Evolutionary conservation across 257 asterid species (phyloP), one percentile per base, ranked within the genome.

Genomic region (Jaltomata sinuosa): DNA sequence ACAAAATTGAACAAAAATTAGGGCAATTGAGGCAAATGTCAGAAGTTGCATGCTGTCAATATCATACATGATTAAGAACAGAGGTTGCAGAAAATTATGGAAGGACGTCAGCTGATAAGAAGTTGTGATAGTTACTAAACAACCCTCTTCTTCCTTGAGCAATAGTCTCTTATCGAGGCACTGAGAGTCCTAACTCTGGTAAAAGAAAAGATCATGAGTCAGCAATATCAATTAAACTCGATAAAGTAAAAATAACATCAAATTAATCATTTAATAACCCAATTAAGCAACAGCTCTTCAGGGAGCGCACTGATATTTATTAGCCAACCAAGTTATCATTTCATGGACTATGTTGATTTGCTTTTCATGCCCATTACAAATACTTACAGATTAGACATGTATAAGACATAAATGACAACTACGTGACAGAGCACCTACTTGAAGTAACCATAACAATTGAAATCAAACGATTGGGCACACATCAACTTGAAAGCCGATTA

Each of bases 111-210:
- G 50, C 55, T 18, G 32, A 74, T 53, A 84, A 67, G 78, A 81
- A 19, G 67, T 8, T 61, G 83, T 83, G 77, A 57, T 9, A 29
- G 61, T 53, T 12, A 49, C 10, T 57, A 87, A 84, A 65, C 82
- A 57, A 81, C 55, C 65, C 16, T 89, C 87, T 81, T 87, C 91
- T 76, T 85, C 47, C 93, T 86, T 83, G 76, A 59, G 68, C 83
- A 80, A 84, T 38, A 62, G 82, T 84, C 89, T 77, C 87, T 90
- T 89, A 94, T 91, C 97, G 98, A 54, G 97, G 98, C 88, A 90
- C 95, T 27, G 88, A 45, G 85, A 91, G 95, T 86, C 98, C 97
- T 49, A 94, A 52, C 87, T 93, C 98, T 94, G 97, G 62, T 81
- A 79, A 88, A 9, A 84, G 68, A 61, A 49, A 83, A 55, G 77